phyloP scores from a whole-genome alignment of 2,329 filamentous ascomycete species.

The Colletotrichum sp. region DNA sequence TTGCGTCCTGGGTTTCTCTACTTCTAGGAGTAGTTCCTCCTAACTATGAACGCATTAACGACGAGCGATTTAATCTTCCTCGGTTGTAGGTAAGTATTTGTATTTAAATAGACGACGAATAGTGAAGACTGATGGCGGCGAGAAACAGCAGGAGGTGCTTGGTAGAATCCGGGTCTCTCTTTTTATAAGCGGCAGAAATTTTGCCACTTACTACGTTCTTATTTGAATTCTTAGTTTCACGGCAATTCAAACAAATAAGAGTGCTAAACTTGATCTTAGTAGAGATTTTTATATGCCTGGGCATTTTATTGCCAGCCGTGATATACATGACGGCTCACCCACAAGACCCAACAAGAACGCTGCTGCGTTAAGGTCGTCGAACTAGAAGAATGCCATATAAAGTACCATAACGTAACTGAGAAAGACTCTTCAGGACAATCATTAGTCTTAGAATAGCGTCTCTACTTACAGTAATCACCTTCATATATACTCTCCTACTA shows the following conservation, averaged over 20 bases:
- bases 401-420: accelerated
- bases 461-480: neutral
- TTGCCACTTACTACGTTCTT: neutral
- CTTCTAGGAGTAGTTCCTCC: neutral
- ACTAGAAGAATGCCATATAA: accelerated
- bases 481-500: neutral
- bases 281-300: neutral
- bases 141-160: accelerated
- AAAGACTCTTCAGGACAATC: neutral
- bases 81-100: too few relatives aligned
- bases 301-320: neutral
- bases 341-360: accelerated
- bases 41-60: neutral
- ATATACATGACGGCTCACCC: neutral
- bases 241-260: accelerated
- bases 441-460: too few relatives aligned
- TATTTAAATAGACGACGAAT: neutral
- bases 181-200: neutral
- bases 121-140: neutral
- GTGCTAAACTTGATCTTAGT: accelerated
- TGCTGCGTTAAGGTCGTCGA: accelerated
- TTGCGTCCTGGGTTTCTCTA: neutral
- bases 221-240: too few relatives aligned
- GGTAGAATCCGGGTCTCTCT: neutral
- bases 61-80: too few relatives aligned